phyloP scores from a whole-genome alignment of 2,329 filamentous ascomycete species.

The Chaetomiaceae sp. region DNA sequence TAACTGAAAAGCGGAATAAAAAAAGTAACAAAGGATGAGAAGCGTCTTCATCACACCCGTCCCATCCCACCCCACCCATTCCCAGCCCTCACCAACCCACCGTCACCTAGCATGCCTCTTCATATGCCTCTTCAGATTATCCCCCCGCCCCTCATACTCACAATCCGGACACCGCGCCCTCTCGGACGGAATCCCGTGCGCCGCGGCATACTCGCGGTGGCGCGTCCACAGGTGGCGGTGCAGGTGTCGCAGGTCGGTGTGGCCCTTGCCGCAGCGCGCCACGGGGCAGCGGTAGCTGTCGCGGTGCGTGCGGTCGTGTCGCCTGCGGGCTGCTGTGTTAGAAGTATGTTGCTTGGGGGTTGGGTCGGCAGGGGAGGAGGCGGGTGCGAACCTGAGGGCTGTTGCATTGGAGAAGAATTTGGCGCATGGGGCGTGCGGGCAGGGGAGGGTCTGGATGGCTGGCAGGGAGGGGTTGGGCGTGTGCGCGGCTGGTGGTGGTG shows the following conservation, averaged over 20 bases:
- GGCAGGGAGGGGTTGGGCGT: neutral
- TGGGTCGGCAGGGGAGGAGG: neutral
- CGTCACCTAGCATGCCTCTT: neutral
- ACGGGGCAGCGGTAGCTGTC: constrained; percentile 18
- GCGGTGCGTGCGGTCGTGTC: constrained; percentile 21
- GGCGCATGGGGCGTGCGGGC: constrained; percentile 9
- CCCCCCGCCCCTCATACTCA: constrained; percentile 16
- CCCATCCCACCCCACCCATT: no score
- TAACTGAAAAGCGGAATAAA: no score
- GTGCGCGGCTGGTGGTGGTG: neutral
- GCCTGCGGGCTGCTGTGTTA: constrained; percentile 1
- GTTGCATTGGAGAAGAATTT: constrained; percentile 5
- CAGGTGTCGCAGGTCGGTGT: constrained; percentile 19
- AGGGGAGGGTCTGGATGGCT: no score
- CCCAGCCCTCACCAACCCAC: no score
- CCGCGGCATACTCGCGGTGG: constrained; percentile 18
- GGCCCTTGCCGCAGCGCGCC: constrained; percentile 14
- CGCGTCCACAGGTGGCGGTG: constrained; percentile 21
- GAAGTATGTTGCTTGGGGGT: neutral
- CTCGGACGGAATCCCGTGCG: constrained; percentile 10
- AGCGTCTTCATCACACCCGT: no score
- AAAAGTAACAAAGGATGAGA: no score
- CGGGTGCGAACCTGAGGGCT: constrained; percentile 10
- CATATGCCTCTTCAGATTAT: constrained; percentile 19
- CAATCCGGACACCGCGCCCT: constrained; percentile 14